A percentile compares a stretch with the other conserved stretches of the same genome.
Conservation (phyloP, 495 filamentous ascomycete species). For the Polyplosphaeria fusca region DNA sequence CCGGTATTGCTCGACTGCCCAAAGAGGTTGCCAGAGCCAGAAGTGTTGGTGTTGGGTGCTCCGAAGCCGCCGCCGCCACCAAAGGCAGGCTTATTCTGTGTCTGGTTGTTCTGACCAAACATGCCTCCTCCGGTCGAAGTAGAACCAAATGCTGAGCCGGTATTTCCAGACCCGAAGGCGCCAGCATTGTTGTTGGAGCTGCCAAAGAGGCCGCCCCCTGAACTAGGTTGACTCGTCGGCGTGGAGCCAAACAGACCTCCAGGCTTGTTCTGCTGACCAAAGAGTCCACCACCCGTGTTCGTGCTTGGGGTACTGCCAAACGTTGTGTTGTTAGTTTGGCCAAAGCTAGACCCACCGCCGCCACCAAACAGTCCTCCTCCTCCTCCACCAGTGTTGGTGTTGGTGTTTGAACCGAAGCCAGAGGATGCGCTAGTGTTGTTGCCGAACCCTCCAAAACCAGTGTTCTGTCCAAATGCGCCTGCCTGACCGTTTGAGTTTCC, state of each 20-base stretch:
- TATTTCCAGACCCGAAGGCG: conserved; percentile 2
- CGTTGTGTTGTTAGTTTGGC: conserved; percentile 28
- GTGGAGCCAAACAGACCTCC: conserved; percentile 37
- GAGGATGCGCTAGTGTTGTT: conserved; percentile 43
- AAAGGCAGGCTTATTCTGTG: conserved; percentile 29
- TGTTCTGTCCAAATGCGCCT: conserved; percentile 73
- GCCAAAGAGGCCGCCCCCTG: conserved; percentile 7
- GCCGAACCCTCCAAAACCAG: conserved; percentile 59
- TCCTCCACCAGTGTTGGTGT: conserved; percentile 42
- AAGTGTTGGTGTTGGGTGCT: background rate
- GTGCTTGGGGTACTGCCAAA: conserved; percentile 20
- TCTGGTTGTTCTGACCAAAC: conserved; percentile 15
- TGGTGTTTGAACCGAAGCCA: conserved; percentile 50
- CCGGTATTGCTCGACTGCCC: conserved; percentile 24
- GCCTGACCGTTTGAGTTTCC: conserved; percentile 78
- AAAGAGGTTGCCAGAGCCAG: conserved; percentile 1
- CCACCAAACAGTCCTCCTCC: conserved; percentile 36
- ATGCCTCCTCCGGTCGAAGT: background rate
- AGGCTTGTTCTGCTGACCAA: conserved; percentile 47
- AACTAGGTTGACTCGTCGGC: background rate
- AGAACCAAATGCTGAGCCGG: background rate
- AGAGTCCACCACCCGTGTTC: conserved; percentile 46
- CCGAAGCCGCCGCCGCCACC: conserved; percentile 3
- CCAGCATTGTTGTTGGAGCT: conserved; percentile 16
- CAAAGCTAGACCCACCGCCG: conserved; percentile 18